A percentile compares a stretch with the other conserved stretches of the same genome.
Evolutionary conservation across 116 monocot genomes (phyloP).

Genomic region (Iris pallida): DNA sequence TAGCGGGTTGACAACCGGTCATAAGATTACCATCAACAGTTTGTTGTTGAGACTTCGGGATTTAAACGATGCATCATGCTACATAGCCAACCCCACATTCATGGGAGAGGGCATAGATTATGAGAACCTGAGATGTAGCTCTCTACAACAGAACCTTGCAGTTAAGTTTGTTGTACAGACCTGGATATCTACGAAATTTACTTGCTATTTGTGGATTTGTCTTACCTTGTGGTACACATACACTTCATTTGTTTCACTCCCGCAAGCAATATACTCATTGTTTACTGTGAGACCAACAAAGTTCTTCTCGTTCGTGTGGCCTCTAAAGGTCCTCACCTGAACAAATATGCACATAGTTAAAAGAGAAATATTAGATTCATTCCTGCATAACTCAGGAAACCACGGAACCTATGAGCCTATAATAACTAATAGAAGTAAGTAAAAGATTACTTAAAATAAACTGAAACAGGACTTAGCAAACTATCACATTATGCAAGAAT

Average conservation of each 20-base stretch:
- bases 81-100: background rate
- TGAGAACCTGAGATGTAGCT: too few relatives aligned
- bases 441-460: background rate
- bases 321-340: slow-evolving; percentile 90
- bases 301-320: slow-evolving; percentile 98
- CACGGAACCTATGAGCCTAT: background rate
- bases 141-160: background rate
- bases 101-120: background rate
- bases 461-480: too few relatives aligned
- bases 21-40: too few relatives aligned
- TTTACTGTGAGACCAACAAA: slow-evolving; percentile 95
- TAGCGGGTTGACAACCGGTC: too few relatives aligned
- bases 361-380: background rate
- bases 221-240: slow-evolving; percentile 94
- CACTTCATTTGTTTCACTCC: slow-evolving; percentile 98
- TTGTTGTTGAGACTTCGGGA: background rate
- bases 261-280: slow-evolving; percentile 93
- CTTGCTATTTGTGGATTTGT: background rate
- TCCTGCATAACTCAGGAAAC: slow-evolving; percentile 2
- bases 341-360: background rate
- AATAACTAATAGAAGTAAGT: background rate
- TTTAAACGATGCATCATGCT: background rate
- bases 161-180: background rate
- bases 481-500: too few relatives aligned
- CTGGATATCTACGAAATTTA: background rate